These are phyloP conservation scores for Bathelium albidoporum DNA, from an alignment of 495 filamentous ascomycete species.

Conservation along the genomic window DNA sequence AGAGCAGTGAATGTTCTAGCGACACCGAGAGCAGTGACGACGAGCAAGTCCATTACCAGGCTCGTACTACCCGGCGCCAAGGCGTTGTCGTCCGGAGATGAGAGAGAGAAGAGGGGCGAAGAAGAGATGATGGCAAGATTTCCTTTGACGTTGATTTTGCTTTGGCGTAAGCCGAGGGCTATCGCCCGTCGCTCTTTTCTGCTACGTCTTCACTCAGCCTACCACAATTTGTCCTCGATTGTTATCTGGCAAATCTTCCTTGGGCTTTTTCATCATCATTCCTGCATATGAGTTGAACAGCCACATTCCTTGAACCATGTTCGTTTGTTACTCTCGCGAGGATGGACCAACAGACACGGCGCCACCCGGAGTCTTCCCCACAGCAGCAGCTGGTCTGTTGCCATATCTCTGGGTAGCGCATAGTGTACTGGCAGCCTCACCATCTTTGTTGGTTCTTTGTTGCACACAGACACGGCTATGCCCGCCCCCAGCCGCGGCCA, in stretches of 20 bases:
- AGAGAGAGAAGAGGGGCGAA: neutral
- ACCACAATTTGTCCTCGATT: neutral
- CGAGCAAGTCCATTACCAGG: constrained; percentile 18
- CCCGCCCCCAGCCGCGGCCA: neutral
- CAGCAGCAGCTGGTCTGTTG: neutral
- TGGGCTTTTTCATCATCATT: constrained; percentile 2
- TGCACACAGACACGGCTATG: neutral
- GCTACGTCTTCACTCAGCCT: neutral
- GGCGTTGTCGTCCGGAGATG: constrained; percentile 59
- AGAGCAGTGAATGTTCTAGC: constrained; percentile 46
- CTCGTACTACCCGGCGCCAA: constrained; percentile 52
- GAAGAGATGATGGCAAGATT: neutral
- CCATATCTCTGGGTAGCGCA: neutral
- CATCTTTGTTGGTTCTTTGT: neutral
- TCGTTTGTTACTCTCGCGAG: neutral
- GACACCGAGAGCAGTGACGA: constrained; percentile 25
- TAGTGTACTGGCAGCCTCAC: neutral
- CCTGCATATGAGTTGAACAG: neutral
- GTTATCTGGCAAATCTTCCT: neutral
- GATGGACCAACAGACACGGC: neutral
- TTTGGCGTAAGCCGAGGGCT: neutral
- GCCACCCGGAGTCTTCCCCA: neutral
- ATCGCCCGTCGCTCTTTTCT: constrained; percentile 3
- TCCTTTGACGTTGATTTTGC: neutral
- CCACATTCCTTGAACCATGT: neutral